These are phyloP conservation scores for Fusarium sp. DNA, from an alignment of 2,329 filamentous ascomycete genomes.

Conservation along the genomic window DNA sequence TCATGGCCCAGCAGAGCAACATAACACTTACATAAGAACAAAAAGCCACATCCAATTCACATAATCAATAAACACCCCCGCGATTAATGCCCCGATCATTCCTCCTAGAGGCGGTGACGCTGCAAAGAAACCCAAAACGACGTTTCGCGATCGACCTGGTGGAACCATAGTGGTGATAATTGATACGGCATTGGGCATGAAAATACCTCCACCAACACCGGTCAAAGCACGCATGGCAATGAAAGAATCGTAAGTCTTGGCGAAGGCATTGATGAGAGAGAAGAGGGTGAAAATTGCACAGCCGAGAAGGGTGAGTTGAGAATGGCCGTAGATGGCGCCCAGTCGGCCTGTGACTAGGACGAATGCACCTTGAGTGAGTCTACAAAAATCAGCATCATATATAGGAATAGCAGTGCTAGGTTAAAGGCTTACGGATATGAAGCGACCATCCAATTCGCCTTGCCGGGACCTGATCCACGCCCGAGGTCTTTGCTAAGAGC, in stretches of 20 bases:
- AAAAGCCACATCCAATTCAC: slow-evolving; percentile 10
- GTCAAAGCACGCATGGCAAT: slow-evolving; percentile 56
- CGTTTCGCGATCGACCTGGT: slow-evolving; percentile 51
- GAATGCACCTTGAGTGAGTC: slow-evolving; percentile 62
- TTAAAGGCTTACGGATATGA: background rate
- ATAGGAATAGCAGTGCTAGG: rapidly evolving
- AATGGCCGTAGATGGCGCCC: slow-evolving; percentile 64
- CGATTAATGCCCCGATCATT: background rate
- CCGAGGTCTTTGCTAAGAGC: slow-evolving; percentile 8
- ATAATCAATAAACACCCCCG: background rate
- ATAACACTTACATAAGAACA: background rate
- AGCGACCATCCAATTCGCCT: slow-evolving; percentile 21
- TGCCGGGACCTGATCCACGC: slow-evolving; percentile 7
- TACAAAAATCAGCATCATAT: slow-evolving; percentile 13
- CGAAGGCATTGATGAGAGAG: slow-evolving; percentile 57
- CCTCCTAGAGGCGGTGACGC: slow-evolving; percentile 53
- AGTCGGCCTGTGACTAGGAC: slow-evolving; percentile 63
- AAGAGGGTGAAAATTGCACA: slow-evolving; percentile 54
- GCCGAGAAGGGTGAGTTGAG: slow-evolving; percentile 55
- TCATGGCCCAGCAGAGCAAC: rapidly evolving
- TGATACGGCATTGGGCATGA: slow-evolving; percentile 64
- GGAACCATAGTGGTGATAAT: slow-evolving; percentile 60
- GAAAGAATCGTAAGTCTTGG: slow-evolving; percentile 54
- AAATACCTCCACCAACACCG: slow-evolving; percentile 59
- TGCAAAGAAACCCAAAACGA: slow-evolving; percentile 31